These are phyloP conservation scores for Colletotrichum spaethianum DNA, from an alignment of 2,329 filamentous ascomycete genomes.

Conservation along the genomic window DNA sequence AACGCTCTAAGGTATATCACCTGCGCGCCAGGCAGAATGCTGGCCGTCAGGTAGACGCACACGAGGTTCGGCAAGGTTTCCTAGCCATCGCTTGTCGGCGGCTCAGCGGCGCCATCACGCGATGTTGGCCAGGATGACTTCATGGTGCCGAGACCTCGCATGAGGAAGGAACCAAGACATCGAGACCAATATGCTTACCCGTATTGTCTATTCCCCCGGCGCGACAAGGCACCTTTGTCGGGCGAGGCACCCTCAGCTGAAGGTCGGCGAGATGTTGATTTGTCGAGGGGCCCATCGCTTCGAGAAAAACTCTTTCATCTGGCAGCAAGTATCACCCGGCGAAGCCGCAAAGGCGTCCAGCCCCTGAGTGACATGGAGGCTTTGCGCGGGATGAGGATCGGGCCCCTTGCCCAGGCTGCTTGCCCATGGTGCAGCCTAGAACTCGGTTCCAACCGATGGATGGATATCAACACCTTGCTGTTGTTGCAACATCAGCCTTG, in stretches of 20 bases:
- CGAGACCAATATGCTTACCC: slow-evolving; percentile 2
- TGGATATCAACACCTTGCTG: neutral
- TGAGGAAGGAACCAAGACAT: slow-evolving; percentile 35
- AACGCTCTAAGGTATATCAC: neutral
- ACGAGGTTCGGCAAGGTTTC: neutral
- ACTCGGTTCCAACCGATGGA: slow-evolving; percentile 21
- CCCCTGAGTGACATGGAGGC: neutral
- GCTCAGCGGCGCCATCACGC: slow-evolving; percentile 33
- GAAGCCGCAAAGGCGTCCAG: neutral
- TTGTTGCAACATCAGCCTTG: neutral
- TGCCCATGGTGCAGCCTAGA: slow-evolving; percentile 16
- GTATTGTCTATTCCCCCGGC: slow-evolving; percentile 19
- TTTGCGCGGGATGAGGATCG: slow-evolving; percentile 28
- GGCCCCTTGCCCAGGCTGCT: slow-evolving; percentile 3
- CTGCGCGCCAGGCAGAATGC: neutral
- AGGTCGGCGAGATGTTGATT: slow-evolving; percentile 11
- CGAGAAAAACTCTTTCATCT: neutral
- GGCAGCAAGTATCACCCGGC: neutral
- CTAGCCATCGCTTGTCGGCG: slow-evolving; percentile 20
- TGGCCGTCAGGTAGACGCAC: slow-evolving; percentile 5
- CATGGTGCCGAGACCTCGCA: slow-evolving; percentile 29
- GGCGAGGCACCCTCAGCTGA: slow-evolving; percentile 7
- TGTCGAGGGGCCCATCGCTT: neutral
- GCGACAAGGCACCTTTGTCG: neutral
- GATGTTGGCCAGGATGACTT: slow-evolving; percentile 30